phyloP scores from a whole-genome alignment of 2,329 filamentous ascomycete species.

The Raffaelea ambrosiae region DNA sequence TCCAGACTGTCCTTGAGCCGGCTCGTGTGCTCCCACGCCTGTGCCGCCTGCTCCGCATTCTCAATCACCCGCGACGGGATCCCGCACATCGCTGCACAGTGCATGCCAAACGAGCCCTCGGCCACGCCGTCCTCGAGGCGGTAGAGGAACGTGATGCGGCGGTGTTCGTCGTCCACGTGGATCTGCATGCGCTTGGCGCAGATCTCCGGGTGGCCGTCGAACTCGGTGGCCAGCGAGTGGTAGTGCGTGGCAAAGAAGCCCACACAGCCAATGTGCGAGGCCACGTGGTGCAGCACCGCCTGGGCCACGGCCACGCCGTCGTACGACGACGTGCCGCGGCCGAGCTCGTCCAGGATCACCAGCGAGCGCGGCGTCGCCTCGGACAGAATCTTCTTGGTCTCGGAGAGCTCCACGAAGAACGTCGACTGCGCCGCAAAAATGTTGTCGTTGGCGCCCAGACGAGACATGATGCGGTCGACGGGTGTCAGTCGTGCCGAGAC shows the following conservation, averaged over 20 bases:
- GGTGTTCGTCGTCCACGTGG: constrained; percentile 74
- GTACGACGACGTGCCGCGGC: constrained; percentile 88
- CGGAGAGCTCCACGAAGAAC: constrained; percentile 94
- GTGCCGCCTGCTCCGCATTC: constrained; percentile 78
- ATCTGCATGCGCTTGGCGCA: constrained; percentile 86
- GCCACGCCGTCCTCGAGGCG: constrained; percentile 89
- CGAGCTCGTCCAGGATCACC: constrained; percentile 93
- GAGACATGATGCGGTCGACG: constrained; percentile 96
- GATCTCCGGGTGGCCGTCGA: constrained; percentile 82
- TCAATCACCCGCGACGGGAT: constrained; percentile 78
- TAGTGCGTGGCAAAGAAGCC: constrained; percentile 99
- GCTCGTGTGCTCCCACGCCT: constrained; percentile 92
- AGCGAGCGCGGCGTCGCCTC: constrained; percentile 91
- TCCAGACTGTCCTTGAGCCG: constrained; percentile 82
- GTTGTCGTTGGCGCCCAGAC: constrained; percentile 94
- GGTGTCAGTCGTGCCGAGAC: constrained; percentile 76
- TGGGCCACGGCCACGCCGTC: constrained; percentile 96
- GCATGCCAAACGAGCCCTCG: constrained; percentile 97
- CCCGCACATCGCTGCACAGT: constrained; percentile 96
- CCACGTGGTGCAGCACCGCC: constrained; percentile 92
- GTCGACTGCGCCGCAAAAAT: constrained; percentile 97
- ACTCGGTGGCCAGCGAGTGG: constrained; percentile 86
- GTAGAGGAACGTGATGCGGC: constrained; percentile 94
- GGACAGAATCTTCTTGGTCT: constrained; percentile 95
- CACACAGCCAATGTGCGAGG: constrained; percentile 83